Percentiles rank a stretch among this genome's conserved stretches.
Conservation (phyloP, 2,329 filamentous ascomycete genomes). For the Talaromyces funiculosus region DNA sequence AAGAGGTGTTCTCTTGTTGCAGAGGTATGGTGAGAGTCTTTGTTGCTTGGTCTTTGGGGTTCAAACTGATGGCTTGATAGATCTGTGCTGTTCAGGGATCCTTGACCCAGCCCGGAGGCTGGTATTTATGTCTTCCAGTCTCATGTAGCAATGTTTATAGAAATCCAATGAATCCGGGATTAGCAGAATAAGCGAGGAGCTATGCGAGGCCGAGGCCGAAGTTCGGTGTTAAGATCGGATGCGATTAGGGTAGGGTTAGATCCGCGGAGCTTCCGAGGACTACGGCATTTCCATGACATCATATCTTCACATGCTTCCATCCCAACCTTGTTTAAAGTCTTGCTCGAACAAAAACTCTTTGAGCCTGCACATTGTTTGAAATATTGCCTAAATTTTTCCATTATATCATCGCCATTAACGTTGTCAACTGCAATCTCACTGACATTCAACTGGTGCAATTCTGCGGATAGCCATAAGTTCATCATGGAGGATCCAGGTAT, state of each 20-base stretch:
- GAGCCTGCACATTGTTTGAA: too few species aligned
- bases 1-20: neutral
- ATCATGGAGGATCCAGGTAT: slow-evolving; percentile 8
- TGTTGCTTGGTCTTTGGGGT: neutral
- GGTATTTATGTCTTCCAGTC: neutral
- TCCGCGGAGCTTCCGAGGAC: neutral
- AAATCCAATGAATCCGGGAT: neutral
- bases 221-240: neutral
- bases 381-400: too few species aligned
- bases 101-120: neutral
- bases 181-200: neutral
- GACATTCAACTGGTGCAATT: too few species aligned
- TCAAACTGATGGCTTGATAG: neutral
- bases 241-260: neutral
- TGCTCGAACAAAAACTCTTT: neutral
- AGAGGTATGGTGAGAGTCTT: neutral
- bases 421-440: too few species aligned
- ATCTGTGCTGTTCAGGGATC: too few species aligned
- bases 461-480: neutral
- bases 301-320: neutral
- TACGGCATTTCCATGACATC: neutral
- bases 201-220: slow-evolving; percentile 5
- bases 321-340: neutral
- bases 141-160: too few species aligned
- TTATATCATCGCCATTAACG: too few species aligned